Percentiles rank a stretch among this genome's conserved stretches.
phyloP scores from a whole-genome alignment of 78 protist species.

The Pelomyxa schiedti region DNA sequence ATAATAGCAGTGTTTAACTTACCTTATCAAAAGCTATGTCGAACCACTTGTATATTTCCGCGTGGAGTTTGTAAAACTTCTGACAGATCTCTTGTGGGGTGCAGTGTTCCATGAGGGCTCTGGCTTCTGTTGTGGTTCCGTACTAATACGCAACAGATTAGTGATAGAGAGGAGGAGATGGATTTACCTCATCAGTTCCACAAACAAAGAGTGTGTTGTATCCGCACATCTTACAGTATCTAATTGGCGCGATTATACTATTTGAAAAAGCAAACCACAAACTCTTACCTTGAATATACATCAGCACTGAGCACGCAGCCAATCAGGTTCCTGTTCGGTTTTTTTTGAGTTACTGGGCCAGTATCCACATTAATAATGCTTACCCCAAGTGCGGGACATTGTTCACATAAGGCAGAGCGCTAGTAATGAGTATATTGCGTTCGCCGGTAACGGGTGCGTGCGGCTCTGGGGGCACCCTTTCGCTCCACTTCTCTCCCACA shows the following conservation, averaged over 20 bases:
- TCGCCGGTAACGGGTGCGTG: slow-evolving; percentile 42
- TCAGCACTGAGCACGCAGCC: slow-evolving; percentile 81
- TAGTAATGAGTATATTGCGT: slow-evolving; percentile 70
- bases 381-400: slow-evolving; percentile 62
- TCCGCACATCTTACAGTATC: slow-evolving; percentile 54
- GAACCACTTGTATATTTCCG: slow-evolving; percentile 77
- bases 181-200: slow-evolving; percentile 90
- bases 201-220: slow-evolving; percentile 70
- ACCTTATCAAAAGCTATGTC: slow-evolving; percentile 68
- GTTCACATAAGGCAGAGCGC: slow-evolving; percentile 51
- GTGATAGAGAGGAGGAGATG: too few relatives aligned
- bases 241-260: not conserved
- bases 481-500: too few relatives aligned
- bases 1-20: too few relatives aligned
- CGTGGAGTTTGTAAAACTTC: slow-evolving; percentile 45
- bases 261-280: not conserved
- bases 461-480: too few relatives aligned
- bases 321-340: slow-evolving; percentile 78
- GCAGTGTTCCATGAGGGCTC: slow-evolving; percentile 56
- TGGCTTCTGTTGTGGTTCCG: slow-evolving; percentile 79
- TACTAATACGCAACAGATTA: too few relatives aligned
- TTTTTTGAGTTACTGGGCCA: too few relatives aligned
- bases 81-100: slow-evolving; percentile 74
- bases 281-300: slow-evolving; percentile 52
- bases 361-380: too few relatives aligned